These are phyloP conservation scores for Aspergillus ruber DNA, from an alignment of 2,329 filamentous ascomycete genomes.

Conservation along the genomic window DNA sequence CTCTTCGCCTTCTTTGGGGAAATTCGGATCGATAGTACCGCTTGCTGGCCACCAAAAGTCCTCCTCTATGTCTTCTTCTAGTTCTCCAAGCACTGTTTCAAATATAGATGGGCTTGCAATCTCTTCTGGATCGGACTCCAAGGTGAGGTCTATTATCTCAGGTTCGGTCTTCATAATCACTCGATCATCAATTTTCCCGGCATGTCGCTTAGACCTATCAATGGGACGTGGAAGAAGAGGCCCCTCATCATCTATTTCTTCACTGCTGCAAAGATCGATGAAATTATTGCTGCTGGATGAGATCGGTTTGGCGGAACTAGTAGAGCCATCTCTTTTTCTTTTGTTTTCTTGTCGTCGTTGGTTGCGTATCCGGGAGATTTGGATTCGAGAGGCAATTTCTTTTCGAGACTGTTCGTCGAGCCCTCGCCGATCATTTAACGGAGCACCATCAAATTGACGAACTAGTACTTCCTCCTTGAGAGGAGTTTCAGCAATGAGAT, in stretches of 20 bases:
- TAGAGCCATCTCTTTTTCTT: constrained; percentile 8
- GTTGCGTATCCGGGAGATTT: constrained; percentile 25
- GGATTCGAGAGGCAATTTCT: constrained; percentile 17
- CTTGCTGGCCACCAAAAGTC: constrained; percentile 36
- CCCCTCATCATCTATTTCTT: constrained; percentile 4
- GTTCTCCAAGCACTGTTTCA: background rate
- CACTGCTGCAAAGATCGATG: constrained; percentile 15
- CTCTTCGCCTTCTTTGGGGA: constrained; percentile 3
- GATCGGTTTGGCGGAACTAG: background rate
- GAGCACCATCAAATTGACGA: constrained; percentile 26
- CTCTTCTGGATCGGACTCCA: constrained; percentile 15
- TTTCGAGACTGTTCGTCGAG: constrained; percentile 13
- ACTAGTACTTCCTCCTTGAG: constrained; percentile 20
- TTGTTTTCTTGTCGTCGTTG: constrained; percentile 12
- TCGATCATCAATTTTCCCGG: background rate
- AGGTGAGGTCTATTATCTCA: constrained; percentile 23
- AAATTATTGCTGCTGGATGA: constrained; percentile 2
- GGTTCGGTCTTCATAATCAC: constrained; percentile 7
- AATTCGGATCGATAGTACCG: constrained; percentile 25
- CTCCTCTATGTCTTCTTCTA: constrained; percentile 21
- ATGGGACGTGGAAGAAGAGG: background rate
- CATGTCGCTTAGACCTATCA: constrained; percentile 2
- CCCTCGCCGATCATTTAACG: constrained; percentile 10
- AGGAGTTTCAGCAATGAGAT: constrained; percentile 16
- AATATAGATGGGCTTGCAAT: background rate